Evolutionary conservation across 129 eudicot species (phyloP), one percentile per base, ranked within the genome.

Genomic region (Chrysanthemum lavandulifolium): DNA sequence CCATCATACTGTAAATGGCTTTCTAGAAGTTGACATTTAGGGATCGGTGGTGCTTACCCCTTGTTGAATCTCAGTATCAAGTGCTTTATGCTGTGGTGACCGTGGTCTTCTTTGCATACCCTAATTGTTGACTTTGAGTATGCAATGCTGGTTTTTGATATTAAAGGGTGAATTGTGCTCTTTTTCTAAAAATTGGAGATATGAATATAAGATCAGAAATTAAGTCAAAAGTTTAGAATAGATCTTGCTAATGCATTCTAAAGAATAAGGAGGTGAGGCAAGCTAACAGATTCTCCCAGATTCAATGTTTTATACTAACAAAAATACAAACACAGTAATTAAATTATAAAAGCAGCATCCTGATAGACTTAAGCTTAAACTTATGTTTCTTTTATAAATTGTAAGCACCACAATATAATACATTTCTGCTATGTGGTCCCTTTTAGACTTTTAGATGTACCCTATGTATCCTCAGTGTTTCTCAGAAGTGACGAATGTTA

Each of bases 391-490:
- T 48, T 2, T 72, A 58, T 58, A 72, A 40, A 58, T 4, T 55
- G 31, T 70, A 36, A 2, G 2, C n/a, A 6, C 11, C 15, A 21
- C 15, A 19, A 23, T 12, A 11, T 50, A 50, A 59, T 5, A 4
- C 50, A 2, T 19, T 11, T 67, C 9, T 19, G 11, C 13, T 8
- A 10, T 67, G 10, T 12, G 11, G 19, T 43, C 19, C 55, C 47
- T 19, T 13, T 45, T 58, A 72, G 62, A 72, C 67, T 19, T 56
- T 51, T 33, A 16, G 40, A 29, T n/a, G 77, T 55, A 73, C 25
- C 50, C 11, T 61, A 25, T 73, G 61, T 61, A 15, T 73, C 50
- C 60, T 13, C 51, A 11, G 1, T 62, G 12, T 23, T 49, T 10
- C 9, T 23, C 10, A 49, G 51, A 61, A 10, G 21, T 1, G 59